These are phyloP conservation scores for Globisporangium lucens DNA, from an alignment of 352 stramenopile species.

Conservation along the genomic window DNA sequence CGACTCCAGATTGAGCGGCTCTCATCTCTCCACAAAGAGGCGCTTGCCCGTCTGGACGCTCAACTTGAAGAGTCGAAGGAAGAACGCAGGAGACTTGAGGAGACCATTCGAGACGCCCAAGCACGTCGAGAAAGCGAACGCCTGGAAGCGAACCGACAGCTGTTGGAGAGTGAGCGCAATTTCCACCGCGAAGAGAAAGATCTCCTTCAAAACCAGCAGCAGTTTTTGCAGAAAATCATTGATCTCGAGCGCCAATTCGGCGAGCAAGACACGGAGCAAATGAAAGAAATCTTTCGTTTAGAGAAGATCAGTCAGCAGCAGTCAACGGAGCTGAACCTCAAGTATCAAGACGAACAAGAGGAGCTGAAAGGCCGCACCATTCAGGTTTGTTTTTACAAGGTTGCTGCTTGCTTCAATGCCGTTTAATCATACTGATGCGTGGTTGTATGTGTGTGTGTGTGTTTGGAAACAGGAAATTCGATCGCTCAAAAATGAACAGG, in stretches of 20 bases:
- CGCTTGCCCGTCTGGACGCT: conserved; percentile 37
- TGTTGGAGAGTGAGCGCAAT: conserved; percentile 59
- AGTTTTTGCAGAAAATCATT: conserved; percentile 58
- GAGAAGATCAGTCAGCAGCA: conserved; percentile 57
- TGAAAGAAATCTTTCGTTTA: conserved; percentile 58
- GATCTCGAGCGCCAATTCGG: conserved; percentile 61
- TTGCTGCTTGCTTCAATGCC: background rate
- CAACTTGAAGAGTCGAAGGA: conserved; percentile 60
- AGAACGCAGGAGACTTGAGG: conserved; percentile 50
- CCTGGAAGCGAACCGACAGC: conserved; percentile 42
- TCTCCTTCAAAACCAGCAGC: conserved; percentile 59
- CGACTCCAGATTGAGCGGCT: conserved; percentile 55
- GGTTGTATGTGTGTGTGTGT: background rate
- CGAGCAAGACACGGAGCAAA: conserved; percentile 60
- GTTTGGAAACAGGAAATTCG: conserved; percentile 44
- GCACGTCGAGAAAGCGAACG: conserved; percentile 45
- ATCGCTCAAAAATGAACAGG: conserved; percentile 52
- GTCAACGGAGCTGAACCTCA: conserved; percentile 30
- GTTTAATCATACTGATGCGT: background rate
- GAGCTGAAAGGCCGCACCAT: conserved; percentile 58
- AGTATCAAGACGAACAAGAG: conserved; percentile 58
- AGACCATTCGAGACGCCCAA: conserved; percentile 31
- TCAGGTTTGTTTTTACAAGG: conserved; percentile 25
- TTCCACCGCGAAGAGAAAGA: conserved; percentile 70
- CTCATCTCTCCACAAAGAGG: conserved; percentile 56